phyloP scores from a whole-genome alignment of 1,139 yeast species.

The Candida sp. region DNA sequence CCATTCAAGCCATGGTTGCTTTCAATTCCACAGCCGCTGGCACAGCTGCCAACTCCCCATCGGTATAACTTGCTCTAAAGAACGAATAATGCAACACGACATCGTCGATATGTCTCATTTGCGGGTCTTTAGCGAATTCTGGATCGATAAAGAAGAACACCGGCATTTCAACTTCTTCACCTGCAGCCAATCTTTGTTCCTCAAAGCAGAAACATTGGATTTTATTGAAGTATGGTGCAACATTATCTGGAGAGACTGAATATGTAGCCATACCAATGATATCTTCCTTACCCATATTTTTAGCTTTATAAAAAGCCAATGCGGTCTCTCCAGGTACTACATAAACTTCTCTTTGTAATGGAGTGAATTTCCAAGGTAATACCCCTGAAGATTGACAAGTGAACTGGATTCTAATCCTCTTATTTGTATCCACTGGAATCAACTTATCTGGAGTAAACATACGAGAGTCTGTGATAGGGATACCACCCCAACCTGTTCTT shows the following conservation, averaged over 20 bases:
- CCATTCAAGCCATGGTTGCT: slow-evolving; percentile 10
- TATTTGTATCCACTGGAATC: slow-evolving; percentile 86
- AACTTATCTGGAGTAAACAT: slow-evolving; percentile 85
- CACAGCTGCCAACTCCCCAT: slow-evolving; percentile 43
- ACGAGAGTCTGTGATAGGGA: slow-evolving; percentile 81
- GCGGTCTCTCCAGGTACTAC: slow-evolving; percentile 99
- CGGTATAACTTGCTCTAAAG: slow-evolving; percentile 62
- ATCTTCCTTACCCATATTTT: slow-evolving; percentile 80
- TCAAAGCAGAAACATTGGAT: slow-evolving; percentile 98
- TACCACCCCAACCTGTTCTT: slow-evolving; percentile 95
- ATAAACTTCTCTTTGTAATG: slow-evolving; percentile 91
- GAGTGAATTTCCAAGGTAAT: slow-evolving; percentile 94
- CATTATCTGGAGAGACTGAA: slow-evolving; percentile 94
- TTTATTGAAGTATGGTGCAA: slow-evolving; percentile 93
- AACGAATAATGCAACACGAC: slow-evolving; percentile 90
- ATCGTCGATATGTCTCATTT: slow-evolving; percentile 88
- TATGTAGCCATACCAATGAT: slow-evolving; percentile 98
- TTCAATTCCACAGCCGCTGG: slow-evolving; percentile 27
- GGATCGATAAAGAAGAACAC: slow-evolving; percentile 98
- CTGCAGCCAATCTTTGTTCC: slow-evolving; percentile 90
- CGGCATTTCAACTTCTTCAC: slow-evolving; percentile 99
- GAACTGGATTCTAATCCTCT: slow-evolving; percentile 77
- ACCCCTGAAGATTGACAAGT: slow-evolving; percentile 91
- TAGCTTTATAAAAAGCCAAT: slow-evolving; percentile 91
- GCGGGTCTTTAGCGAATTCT: slow-evolving; percentile 92